Evolutionary conservation across 164 flowering plant species (phyloP), one percentile per base, ranked within the genome.

Genomic region (Pachysandra terminalis): DNA sequence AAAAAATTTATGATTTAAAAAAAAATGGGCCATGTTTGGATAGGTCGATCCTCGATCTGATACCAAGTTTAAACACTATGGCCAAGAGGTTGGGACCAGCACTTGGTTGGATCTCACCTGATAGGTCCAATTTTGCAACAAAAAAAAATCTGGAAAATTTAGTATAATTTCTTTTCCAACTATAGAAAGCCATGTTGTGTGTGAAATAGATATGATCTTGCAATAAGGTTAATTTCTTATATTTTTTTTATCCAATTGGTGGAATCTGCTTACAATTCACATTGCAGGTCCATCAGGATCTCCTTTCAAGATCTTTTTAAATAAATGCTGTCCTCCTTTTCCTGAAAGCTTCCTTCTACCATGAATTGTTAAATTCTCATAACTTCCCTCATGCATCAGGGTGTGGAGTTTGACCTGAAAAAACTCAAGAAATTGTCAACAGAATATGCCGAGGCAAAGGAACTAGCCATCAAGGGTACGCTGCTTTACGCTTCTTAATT

Each of bases 381-480:
- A 17, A 21, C 45, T 72, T 65, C 60, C 28, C 19, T 0, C 13
- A 19, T 65, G 24, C 62, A 23, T 19, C 77, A 93, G 98, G 88
- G 85, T 52, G 65, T 17, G 75, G 96, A 91, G 75, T 80, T 88
- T 76, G 93, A 85, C 41, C 70, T 87, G 72, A 59, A 82, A 69
- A 68, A 40, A 54, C 78, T 91, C 21, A 79, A 82, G 80, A 84
- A 84, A 66, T 68, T 80, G 65, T 85, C 93, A 41, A 60, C 80
- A 48, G 90, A 80, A 49, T 86, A 88, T 81, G 85, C 77, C 37
- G 70, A 61, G 48, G 84, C 86, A 55, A 85, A 82, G 80, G 81
- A 84, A 68, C 61, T 75, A 27, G 88, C 89, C n/a, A 79, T 93
- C 58, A 74, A 71, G 65, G 96, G 98, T 92, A 85, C 56, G 56